A percentile compares a stretch with the other conserved stretches of the same genome.
Conservation (phyloP, 106 monocot genomes). For the Chionographis japonica region DNA sequence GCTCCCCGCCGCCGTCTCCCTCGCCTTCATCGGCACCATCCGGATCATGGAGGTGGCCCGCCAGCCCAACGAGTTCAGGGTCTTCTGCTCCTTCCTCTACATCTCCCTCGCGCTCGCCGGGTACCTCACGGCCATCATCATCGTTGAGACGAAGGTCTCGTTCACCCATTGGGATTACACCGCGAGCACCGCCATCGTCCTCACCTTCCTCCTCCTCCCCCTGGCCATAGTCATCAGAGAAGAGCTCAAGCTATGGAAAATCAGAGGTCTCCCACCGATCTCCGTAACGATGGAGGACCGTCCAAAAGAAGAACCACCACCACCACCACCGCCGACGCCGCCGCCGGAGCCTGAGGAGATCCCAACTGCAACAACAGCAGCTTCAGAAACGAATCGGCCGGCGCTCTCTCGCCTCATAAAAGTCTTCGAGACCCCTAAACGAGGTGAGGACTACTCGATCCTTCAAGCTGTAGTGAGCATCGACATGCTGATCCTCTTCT, state of each 20-base stretch:
- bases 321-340: too few relatives aligned
- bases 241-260: constrained; percentile 4
- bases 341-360: neutral
- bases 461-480: constrained; percentile 25
- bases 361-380: neutral
- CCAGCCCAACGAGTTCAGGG: neutral
- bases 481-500: constrained; percentile 50
- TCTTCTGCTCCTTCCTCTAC: constrained; percentile 25
- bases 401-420: neutral
- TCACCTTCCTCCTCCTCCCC: constrained; percentile 16
- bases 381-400: neutral
- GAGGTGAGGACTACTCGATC: constrained; percentile 28
- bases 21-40: constrained; percentile 18
- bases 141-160: constrained; percentile 11
- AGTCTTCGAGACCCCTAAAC: constrained; percentile 5
- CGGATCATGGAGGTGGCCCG: constrained; percentile 4
- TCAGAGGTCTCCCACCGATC: neutral
- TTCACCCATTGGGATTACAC: constrained; percentile 5
- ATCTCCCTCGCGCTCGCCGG: constrained; percentile 14
- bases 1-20: constrained; percentile 34
- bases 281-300: neutral
- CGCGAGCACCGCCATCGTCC: constrained; percentile 5
- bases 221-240: constrained; percentile 10
- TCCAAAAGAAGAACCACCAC: too few relatives aligned
- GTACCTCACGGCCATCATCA: constrained; percentile 20